Percentiles rank a stretch among this genome's conserved stretches.
Conservation (phyloP, 2,329 filamentous ascomycete species). For the Esteya vermicola region DNA sequence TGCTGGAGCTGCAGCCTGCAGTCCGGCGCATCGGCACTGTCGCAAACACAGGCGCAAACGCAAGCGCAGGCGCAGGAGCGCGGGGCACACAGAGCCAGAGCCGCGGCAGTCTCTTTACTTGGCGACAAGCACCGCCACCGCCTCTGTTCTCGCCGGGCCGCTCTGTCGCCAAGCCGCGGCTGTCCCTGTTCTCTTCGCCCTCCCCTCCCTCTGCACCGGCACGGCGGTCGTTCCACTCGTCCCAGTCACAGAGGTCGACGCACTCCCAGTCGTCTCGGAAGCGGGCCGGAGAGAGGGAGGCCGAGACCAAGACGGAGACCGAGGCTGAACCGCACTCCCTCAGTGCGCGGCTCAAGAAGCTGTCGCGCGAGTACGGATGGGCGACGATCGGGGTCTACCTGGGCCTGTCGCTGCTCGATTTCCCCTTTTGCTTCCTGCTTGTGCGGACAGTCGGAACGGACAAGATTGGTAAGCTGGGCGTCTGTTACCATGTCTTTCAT, state of each 20-base stretch:
- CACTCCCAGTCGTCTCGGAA: slow-evolving; percentile 7
- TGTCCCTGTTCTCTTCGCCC: background rate
- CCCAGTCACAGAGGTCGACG: slow-evolving; percentile 12
- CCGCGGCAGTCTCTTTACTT: too few species aligned
- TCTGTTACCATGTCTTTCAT: background rate
- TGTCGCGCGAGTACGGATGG: slow-evolving; percentile 91
- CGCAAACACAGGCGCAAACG: background rate
- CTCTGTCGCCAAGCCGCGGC: background rate
- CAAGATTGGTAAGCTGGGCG: slow-evolving; percentile 48
- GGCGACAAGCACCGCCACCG: too few species aligned
- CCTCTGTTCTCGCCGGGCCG: too few species aligned
- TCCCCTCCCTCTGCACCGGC: slow-evolving; percentile 1
- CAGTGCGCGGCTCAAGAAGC: slow-evolving; percentile 61
- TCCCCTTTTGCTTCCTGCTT: slow-evolving; percentile 86
- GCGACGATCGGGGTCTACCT: slow-evolving; percentile 85
- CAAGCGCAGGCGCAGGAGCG: too few species aligned
- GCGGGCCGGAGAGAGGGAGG: too few species aligned
- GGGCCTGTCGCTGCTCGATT: slow-evolving; percentile 68
- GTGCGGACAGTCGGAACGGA: slow-evolving; percentile 76
- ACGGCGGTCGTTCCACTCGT: slow-evolving; percentile 16
- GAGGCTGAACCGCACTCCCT: slow-evolving; percentile 32
- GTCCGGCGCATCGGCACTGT: background rate
- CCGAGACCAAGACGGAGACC: background rate
- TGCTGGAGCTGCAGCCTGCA: background rate
- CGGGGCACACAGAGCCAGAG: too few species aligned